phyloP scores from a whole-genome alignment of 2,329 filamentous ascomycete genomes.

The Plenodomus lindquistii region DNA sequence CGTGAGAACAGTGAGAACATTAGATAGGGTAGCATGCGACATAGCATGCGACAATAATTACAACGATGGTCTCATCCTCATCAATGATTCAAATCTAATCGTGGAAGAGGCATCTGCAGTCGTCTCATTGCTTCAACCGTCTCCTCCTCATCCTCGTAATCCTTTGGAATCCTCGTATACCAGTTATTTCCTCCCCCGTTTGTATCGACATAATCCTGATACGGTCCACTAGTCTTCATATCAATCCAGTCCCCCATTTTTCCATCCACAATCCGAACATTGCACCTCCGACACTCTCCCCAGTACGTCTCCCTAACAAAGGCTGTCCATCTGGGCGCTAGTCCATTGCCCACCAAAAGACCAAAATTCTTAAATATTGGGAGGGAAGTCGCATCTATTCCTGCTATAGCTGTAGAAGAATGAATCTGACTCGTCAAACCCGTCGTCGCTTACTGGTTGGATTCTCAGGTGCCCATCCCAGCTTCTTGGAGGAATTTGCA shows the following conservation, averaged over 20 bases:
- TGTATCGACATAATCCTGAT: neutral
- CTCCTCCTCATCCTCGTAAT: neutral
- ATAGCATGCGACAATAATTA: too few relatives aligned
- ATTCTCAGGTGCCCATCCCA: too few relatives aligned
- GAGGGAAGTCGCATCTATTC: too few relatives aligned
- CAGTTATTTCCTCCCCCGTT: too few relatives aligned
- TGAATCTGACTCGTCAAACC: too few relatives aligned
- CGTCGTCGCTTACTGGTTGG: too few relatives aligned
- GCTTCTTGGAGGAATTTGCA: too few relatives aligned
- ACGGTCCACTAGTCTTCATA: slow-evolving; percentile 1
- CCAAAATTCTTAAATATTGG: neutral
- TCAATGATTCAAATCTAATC: slow-evolving; percentile 2
- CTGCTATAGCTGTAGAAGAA: too few relatives aligned
- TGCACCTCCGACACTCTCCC: slow-evolving; percentile 3
- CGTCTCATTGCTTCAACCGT: neutral
- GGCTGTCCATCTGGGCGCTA: neutral
- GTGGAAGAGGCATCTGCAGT: neutral
- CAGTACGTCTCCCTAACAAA: slow-evolving; percentile 2
- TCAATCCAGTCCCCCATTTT: slow-evolving; percentile 10
- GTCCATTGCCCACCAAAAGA: neutral
- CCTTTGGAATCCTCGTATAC: too few relatives aligned
- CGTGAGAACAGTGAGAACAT: too few relatives aligned
- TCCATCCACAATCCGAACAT: slow-evolving; percentile 8
- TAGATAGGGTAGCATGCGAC: too few relatives aligned
- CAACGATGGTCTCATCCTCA: too few relatives aligned